phyloP scores from a whole-genome alignment of 768 basidiomycete species.

The Lactifluus volemus region DNA sequence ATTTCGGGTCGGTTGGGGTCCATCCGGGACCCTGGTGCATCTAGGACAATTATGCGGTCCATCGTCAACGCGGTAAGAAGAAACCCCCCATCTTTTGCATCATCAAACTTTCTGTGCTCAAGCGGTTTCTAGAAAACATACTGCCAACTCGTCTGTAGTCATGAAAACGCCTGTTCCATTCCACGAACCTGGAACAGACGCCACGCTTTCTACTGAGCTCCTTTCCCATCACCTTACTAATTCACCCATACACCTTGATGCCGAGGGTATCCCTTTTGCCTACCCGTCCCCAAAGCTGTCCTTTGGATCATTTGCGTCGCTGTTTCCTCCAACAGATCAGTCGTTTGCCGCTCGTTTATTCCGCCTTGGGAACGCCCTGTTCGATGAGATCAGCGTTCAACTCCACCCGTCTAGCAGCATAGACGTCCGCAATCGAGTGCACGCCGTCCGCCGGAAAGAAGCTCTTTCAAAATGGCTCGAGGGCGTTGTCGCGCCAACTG shows the following conservation, averaged over 20 bases:
- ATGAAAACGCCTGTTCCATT: conserved; percentile 42
- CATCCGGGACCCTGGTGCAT: conserved; percentile 66
- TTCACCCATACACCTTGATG: conserved; percentile 63
- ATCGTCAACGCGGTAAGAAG: conserved; percentile 40
- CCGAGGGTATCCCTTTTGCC: conserved; percentile 61
- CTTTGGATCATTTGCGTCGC: conserved; percentile 67
- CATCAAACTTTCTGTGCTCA: not conserved
- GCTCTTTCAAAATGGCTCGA: conserved; percentile 83
- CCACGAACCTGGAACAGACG: conserved; percentile 27
- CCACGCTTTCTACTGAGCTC: conserved; percentile 46
- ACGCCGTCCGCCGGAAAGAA: conserved; percentile 60
- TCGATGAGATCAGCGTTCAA: conserved; percentile 70
- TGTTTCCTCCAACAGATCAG: conserved; percentile 63
- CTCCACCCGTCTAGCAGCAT: conserved; percentile 46
- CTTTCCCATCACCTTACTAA: conserved; percentile 70
- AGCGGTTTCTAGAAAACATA: conserved; percentile 32
- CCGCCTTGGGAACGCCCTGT: conserved; percentile 81
- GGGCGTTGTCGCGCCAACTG: conserved; percentile 53
- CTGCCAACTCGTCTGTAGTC: conserved; percentile 58
- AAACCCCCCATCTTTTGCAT: not conserved
- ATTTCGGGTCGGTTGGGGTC: conserved; percentile 88
- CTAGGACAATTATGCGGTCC: conserved; percentile 66
- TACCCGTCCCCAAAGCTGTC: conserved; percentile 53
- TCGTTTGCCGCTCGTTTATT: conserved; percentile 75
- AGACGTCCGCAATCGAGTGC: conserved; percentile 54